Evolutionary conservation across 768 basidiomycete species (phyloP).

Genomic region (Thelephora aurantiotincta): DNA sequence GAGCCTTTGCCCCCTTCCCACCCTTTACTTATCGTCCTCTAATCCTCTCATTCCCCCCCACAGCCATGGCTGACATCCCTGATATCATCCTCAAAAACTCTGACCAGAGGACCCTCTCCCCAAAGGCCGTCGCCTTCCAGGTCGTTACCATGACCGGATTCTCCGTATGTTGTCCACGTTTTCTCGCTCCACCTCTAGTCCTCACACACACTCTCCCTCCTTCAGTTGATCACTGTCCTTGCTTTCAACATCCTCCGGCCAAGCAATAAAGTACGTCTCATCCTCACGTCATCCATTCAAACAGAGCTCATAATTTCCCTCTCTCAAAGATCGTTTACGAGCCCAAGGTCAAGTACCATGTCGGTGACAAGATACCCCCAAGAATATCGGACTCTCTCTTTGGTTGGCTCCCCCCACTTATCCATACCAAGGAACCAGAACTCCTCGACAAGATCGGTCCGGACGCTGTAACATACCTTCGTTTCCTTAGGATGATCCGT

Average conservation of each 20-base stretch:
- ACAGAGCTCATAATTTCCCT: not conserved
- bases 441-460: constrained; percentile 80
- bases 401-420: constrained; percentile 82
- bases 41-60: not conserved
- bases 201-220: not conserved
- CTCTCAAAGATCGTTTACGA: constrained; percentile 65
- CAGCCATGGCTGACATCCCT: constrained; percentile 11
- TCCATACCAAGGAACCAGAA: constrained; percentile 78
- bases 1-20: constrained; percentile 4
- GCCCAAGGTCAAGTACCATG: constrained; percentile 87
- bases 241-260: constrained; percentile 81
- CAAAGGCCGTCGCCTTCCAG: constrained; percentile 69
- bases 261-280: constrained; percentile 59
- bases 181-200: not conserved
- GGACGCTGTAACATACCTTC: constrained; percentile 86
- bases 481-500: constrained; percentile 80
- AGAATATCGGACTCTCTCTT: constrained; percentile 71
- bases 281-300: not conserved
- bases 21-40: constrained; percentile 8
- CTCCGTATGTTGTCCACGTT: constrained; percentile 31
- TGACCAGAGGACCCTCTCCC: constrained; percentile 51
- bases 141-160: constrained; percentile 57
- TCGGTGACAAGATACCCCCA: constrained; percentile 63
- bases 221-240: constrained; percentile 49
- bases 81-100: constrained; percentile 15